A percentile compares a stretch with the other conserved stretches of the same genome.
Evolutionary conservation across 768 basidiomycete species (phyloP).

Genomic region (Amanita pallidorosea): DNA sequence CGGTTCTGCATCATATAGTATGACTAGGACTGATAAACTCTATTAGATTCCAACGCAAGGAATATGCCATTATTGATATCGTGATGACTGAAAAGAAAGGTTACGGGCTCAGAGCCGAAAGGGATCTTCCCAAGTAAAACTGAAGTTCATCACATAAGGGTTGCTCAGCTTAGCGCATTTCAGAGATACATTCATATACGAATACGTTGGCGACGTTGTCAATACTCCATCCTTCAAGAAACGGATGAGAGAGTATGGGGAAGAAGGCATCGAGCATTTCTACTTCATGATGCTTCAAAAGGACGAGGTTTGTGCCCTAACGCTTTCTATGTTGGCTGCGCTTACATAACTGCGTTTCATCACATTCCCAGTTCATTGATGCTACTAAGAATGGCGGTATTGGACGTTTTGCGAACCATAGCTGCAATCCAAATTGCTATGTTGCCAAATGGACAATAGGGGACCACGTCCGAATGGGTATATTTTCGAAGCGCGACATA

Average conservation of each 20-base stretch:
- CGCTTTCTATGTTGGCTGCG: neutral
- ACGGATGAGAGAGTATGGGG: constrained; percentile 88
- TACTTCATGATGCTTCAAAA: constrained; percentile 99
- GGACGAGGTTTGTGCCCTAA: constrained; percentile 61
- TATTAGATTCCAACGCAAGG: constrained; percentile 72
- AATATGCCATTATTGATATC: constrained; percentile 82
- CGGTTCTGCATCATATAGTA: constrained; percentile 13
- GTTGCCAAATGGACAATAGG: constrained; percentile 98
- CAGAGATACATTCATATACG: constrained; percentile 91
- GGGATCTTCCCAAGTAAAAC: constrained; percentile 53
- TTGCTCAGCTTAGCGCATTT: constrained; percentile 6
- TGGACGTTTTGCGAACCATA: constrained; percentile 96
- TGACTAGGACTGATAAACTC: constrained; percentile 8
- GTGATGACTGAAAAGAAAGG: constrained; percentile 95
- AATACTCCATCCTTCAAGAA: constrained; percentile 79
- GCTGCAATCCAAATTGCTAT: constrained; percentile 94
- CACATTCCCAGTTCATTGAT: constrained; percentile 71
- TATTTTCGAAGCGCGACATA: constrained; percentile 83
- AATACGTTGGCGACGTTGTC: constrained; percentile 96
- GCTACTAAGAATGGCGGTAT: constrained; percentile 96
- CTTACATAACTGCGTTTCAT: neutral
- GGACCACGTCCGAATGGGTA: constrained; percentile 87
- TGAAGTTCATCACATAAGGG: neutral
- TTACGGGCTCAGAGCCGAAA: constrained; percentile 77
- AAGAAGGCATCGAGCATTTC: constrained; percentile 91